A percentile compares a stretch with the other conserved stretches of the same genome.
phyloP scores from a whole-genome alignment of 345 rosid genomes.

The Murraya koenigii region DNA sequence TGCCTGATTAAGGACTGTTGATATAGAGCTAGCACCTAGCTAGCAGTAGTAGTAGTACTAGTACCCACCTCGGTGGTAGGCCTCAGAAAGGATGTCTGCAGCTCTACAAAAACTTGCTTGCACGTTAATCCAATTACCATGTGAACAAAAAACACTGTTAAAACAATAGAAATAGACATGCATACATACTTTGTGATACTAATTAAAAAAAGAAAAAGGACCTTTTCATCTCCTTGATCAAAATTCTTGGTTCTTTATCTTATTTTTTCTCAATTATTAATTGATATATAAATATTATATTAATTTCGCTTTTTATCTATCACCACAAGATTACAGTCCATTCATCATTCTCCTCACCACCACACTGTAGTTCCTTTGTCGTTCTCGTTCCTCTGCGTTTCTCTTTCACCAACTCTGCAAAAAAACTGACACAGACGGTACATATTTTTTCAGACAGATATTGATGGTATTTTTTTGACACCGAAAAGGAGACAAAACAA shows the following conservation, averaged over 20 bases:
- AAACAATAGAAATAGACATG: background rate
- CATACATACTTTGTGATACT: background rate
- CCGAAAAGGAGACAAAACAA: slow-evolving; percentile 5
- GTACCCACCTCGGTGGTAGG: slow-evolving; percentile 1
- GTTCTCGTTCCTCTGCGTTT: slow-evolving; percentile 25
- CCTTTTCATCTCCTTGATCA: background rate
- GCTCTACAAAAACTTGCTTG: background rate
- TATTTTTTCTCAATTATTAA: background rate
- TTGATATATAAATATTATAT: background rate
- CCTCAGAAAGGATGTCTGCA: background rate
- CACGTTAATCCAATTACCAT: slow-evolving; percentile 7
- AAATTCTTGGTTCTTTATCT: background rate
- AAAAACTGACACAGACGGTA: slow-evolving; percentile 15
- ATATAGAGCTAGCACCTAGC: background rate
- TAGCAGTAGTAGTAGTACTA: background rate
- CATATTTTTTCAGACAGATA: background rate
- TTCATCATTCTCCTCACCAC: background rate
- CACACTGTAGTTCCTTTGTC: slow-evolving; percentile 6
- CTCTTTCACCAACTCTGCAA: slow-evolving; percentile 32
- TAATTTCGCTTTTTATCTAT: background rate
- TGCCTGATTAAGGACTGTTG: background rate
- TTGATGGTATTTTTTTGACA: background rate
- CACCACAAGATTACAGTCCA: background rate
- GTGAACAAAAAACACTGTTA: background rate
- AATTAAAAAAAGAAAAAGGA: background rate